Conservation (phyloP, 352 stramenopile genomes). For the Elongisporangium undulatum region DNA sequence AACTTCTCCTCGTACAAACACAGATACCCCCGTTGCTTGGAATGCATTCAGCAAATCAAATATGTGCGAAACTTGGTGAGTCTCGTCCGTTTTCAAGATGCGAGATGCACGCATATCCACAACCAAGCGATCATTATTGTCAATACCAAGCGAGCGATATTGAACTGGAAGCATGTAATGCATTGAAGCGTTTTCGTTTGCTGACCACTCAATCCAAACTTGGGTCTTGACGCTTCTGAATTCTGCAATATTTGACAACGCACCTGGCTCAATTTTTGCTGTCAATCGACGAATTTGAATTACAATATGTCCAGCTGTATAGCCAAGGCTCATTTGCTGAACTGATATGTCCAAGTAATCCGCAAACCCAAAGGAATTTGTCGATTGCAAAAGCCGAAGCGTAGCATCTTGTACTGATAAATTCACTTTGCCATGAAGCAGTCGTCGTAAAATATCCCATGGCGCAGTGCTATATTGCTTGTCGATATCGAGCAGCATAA, state of each 20-base stretch:
- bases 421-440: slow-evolving; percentile 52
- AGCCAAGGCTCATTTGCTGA: slow-evolving; percentile 26
- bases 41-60: slow-evolving; percentile 13
- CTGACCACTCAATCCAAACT: slow-evolving; percentile 42
- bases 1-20: slow-evolving; percentile 45
- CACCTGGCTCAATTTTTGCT: slow-evolving; percentile 64
- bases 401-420: slow-evolving; percentile 31
- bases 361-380: slow-evolving; percentile 41
- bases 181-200: slow-evolving; percentile 14
- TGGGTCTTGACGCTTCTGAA: slow-evolving; percentile 45
- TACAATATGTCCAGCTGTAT: slow-evolving; percentile 22
- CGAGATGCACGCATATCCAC: slow-evolving; percentile 8
- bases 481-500: slow-evolving; percentile 48
- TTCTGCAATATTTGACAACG: slow-evolving; percentile 55
- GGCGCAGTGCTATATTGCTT: slow-evolving; percentile 19
- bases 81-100: slow-evolving; percentile 6
- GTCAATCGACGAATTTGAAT: slow-evolving; percentile 40
- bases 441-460: slow-evolving; percentile 53
- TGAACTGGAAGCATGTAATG: slow-evolving; percentile 52
- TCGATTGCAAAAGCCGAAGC: slow-evolving; percentile 36
- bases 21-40: slow-evolving; percentile 25
- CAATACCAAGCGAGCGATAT: slow-evolving; percentile 9
- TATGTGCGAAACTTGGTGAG: neutral
- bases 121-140: neutral
- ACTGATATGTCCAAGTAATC: slow-evolving; percentile 54